These are phyloP conservation scores for Rhazya stricta DNA, from an alignment of 257 asterid species.

Conservation along the genomic window DNA sequence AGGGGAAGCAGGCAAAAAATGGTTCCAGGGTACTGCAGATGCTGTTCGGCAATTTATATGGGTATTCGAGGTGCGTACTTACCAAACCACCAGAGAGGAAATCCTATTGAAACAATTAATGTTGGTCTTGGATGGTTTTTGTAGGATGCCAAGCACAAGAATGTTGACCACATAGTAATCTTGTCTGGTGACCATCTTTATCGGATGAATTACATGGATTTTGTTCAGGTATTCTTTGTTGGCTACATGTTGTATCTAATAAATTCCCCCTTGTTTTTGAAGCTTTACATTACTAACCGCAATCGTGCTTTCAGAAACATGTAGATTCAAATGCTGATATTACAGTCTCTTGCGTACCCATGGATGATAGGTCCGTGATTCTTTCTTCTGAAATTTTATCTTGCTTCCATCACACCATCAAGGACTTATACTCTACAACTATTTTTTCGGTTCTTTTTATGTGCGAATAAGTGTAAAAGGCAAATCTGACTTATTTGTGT, in stretches of 20 bases:
- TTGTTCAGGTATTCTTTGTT: slow-evolving; percentile 64
- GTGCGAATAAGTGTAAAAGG: background rate
- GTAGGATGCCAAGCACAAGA: slow-evolving; percentile 75
- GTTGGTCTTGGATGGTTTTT: slow-evolving; percentile 9
- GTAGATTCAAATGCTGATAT: slow-evolving; percentile 86
- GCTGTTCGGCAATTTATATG: slow-evolving; percentile 92
- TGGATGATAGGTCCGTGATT: slow-evolving; percentile 70
- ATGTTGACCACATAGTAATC: slow-evolving; percentile 69
- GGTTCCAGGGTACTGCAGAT: slow-evolving; percentile 99
- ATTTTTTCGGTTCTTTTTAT: background rate
- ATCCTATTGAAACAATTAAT: slow-evolving; percentile 8
- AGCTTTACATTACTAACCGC: slow-evolving; percentile 11
- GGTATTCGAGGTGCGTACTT: slow-evolving; percentile 77
- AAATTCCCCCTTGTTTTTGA: background rate
- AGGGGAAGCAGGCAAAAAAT: slow-evolving; percentile 81
- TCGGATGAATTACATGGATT: slow-evolving; percentile 95
- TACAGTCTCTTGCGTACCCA: slow-evolving; percentile 89
- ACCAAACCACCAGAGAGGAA: background rate
- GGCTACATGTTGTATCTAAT: background rate
- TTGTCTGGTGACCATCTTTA: slow-evolving; percentile 97
- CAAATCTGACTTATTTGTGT: background rate
- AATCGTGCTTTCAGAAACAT: slow-evolving; percentile 64
- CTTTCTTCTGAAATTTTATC: background rate
- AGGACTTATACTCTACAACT: background rate
- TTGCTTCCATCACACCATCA: background rate